These are phyloP conservation scores for Monilinia aucupariae DNA, from an alignment of 2,329 filamentous ascomycete species.

Conservation along the genomic window DNA sequence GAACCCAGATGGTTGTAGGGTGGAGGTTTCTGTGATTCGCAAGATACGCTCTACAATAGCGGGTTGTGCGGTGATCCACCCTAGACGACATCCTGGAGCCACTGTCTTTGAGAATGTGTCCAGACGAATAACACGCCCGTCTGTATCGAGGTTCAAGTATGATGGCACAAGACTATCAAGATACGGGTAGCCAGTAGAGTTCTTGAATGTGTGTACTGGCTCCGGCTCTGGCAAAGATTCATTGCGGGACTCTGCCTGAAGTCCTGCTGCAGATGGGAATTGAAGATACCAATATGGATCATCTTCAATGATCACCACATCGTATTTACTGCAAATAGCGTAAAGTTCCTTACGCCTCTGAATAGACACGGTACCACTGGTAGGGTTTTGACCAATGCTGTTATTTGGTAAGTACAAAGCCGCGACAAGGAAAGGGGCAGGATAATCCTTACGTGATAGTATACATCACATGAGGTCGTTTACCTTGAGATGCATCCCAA, in stretches of 20 bases:
- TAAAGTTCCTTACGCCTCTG: constrained; percentile 75
- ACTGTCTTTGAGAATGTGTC: constrained; percentile 95
- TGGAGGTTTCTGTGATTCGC: constrained; percentile 70
- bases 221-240: constrained; percentile 29
- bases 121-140: constrained; percentile 81
- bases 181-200: constrained; percentile 65
- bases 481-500: constrained; percentile 72
- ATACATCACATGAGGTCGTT: constrained; percentile 78
- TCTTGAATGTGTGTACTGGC: constrained; percentile 32
- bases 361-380: constrained; percentile 67
- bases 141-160: constrained; percentile 73
- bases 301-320: constrained; percentile 88
- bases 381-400: constrained; percentile 87
- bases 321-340: constrained; percentile 71
- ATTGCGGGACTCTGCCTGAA: constrained; percentile 36
- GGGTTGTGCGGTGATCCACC: constrained; percentile 85
- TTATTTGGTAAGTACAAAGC: constrained; percentile 19
- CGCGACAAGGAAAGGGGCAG: constrained; percentile 2
- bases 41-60: constrained; percentile 66
- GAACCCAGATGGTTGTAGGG: constrained; percentile 83
- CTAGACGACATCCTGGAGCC: constrained; percentile 81
- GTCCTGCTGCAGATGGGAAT: constrained; percentile 62
- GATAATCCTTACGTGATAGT: constrained; percentile 68
- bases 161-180: constrained; percentile 79
- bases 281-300: constrained; percentile 96